A percentile compares a stretch with the other conserved stretches of the same genome.
These are phyloP conservation scores for Diaporthe eres DNA, from an alignment of 2,329 filamentous ascomycete species.

Conservation along the genomic window DNA sequence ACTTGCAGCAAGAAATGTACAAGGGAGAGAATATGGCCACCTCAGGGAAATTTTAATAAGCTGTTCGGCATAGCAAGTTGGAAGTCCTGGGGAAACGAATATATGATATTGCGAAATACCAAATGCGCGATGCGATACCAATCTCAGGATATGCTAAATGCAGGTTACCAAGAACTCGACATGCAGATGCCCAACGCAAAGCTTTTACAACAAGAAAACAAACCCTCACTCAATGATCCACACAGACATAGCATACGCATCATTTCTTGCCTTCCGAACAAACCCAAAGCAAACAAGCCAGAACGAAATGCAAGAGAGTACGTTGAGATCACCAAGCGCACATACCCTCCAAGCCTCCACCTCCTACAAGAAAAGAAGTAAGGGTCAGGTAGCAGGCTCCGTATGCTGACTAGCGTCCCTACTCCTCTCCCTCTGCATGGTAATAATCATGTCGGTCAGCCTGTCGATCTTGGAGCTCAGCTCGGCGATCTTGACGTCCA, in stretches of 20 bases:
- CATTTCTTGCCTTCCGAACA: neutral
- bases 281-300: neutral
- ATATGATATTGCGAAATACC: neutral
- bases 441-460: conserved; percentile 40
- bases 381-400: conserved; percentile 7
- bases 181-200: neutral
- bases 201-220: neutral
- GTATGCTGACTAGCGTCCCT: conserved; percentile 19
- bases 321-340: neutral
- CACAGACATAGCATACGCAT: neutral
- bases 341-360: too few relatives aligned
- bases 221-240: neutral
- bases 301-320: neutral
- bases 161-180: neutral
- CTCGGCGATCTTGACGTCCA: conserved; percentile 45
- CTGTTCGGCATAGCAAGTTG: too few relatives aligned
- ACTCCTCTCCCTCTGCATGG: conserved; percentile 41
- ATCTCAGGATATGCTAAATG: conserved; percentile 10
- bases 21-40: neutral
- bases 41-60: neutral
- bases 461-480: conserved; percentile 41
- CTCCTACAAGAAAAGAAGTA: neutral
- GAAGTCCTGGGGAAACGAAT: neutral
- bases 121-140: conserved; percentile 13
- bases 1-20: neutral